phyloP scores from a whole-genome alignment of 1,284 basidiomycete species.

The Cryptococcus jaspeensis region DNA sequence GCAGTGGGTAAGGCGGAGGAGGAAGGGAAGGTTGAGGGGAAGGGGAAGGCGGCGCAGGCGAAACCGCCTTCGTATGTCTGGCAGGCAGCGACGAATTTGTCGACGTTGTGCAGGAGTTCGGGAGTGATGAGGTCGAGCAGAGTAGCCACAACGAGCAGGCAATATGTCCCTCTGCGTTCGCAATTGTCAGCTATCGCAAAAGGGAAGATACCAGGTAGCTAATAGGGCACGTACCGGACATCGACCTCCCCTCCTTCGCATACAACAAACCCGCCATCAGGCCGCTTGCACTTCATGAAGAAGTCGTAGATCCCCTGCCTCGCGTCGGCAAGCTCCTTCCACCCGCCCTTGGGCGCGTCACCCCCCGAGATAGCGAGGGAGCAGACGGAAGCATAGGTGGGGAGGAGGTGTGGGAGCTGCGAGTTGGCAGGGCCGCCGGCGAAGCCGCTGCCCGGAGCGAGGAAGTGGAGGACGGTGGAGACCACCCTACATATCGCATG shows the following conservation, averaged over 20 bases:
- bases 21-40: constrained; percentile 29
- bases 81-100: constrained; percentile 59
- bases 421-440: constrained; percentile 74
- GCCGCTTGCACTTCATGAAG: constrained; percentile 89
- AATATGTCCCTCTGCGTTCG: constrained; percentile 67
- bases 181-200: constrained; percentile 7
- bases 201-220: no score
- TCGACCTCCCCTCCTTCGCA: constrained; percentile 88
- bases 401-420: constrained; percentile 82
- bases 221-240: constrained; percentile 73
- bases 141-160: constrained; percentile 67
- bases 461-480: constrained; percentile 67
- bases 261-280: constrained; percentile 92
- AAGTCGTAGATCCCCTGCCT: constrained; percentile 79
- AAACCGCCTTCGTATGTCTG: constrained; percentile 99
- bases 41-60: constrained; percentile 65
- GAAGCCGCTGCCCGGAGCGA: constrained; percentile 83
- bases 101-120: constrained; percentile 64
- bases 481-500: constrained; percentile 10
- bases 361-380: constrained; percentile 78
- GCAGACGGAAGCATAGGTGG: constrained; percentile 86
- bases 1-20: constrained; percentile 8
- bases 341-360: constrained; percentile 61
- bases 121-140: constrained; percentile 82
- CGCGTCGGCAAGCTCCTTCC: constrained; percentile 69